Conservation (phyloP, 2,329 filamentous ascomycete species). For the Knufia fluminis region DNA sequence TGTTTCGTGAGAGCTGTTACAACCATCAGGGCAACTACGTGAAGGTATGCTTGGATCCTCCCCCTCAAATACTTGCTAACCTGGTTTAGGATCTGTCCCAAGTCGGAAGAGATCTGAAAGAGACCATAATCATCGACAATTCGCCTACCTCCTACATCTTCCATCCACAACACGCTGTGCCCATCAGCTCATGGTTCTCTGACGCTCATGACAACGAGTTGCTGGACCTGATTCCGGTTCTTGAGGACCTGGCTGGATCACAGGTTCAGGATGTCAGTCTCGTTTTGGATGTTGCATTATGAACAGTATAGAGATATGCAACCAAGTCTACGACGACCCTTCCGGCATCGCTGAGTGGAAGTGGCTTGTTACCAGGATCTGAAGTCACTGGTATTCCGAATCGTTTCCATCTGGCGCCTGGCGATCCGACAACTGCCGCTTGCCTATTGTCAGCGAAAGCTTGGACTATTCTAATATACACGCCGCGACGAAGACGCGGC, state of each 20-base stretch:
- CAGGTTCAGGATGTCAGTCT: constrained; percentile 94
- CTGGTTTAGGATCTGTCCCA: constrained; percentile 69
- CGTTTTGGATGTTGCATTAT: constrained; percentile 79
- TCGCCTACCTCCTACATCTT: constrained; percentile 99
- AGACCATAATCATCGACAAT: constrained; percentile 99
- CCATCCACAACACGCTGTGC: constrained; percentile 96
- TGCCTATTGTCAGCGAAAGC: no score
- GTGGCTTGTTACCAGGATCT: no score
- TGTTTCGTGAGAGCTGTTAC: constrained; percentile 98
- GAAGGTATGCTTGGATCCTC: constrained; percentile 47
- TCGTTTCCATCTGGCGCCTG: no score
- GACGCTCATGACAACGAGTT: constrained; percentile 99
- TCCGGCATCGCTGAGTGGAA: no score
- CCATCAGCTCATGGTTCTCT: constrained; percentile 99
- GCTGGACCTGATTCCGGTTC: constrained; percentile 90
- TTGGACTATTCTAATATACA: no score
- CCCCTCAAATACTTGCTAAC: constrained; percentile 9
- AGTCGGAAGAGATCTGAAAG: constrained; percentile 86
- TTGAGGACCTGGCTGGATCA: constrained; percentile 84
- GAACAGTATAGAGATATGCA: no score
- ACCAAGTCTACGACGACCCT: no score
- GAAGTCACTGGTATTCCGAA: no score
- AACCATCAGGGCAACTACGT: constrained; percentile 99
- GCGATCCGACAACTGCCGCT: no score
- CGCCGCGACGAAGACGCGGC: no score